Base-by-base conservation (phyloP, 192 early-diverging fungal species). In the Linnemannia schmuckeri region DNA sequence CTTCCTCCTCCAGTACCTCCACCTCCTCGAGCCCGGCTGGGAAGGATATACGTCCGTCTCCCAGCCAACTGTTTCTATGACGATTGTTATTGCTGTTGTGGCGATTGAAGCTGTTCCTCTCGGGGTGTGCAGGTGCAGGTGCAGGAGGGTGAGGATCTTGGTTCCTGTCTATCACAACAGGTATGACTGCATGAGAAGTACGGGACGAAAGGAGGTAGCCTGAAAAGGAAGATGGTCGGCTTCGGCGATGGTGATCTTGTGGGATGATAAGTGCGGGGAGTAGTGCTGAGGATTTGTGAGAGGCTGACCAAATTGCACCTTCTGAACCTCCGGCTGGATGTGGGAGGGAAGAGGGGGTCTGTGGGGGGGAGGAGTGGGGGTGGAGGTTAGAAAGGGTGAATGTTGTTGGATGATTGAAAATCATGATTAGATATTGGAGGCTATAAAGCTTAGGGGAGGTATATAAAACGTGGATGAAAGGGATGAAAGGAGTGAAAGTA, bases 381-480 rank as follows among this genome's bases (percentile, higher is more conserved):
- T 70, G 33, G 49, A 73, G 72, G 61, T 70, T 81, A 38, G 80
- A 61, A 44, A 38, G 75, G 15, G 71, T 46, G 35, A 55, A 87
- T 5, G 85, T 76, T 49, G 75, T 78, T 17, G 85, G 76, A 41
- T 87, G 85, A 37, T 77, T 81, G 79, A 75, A 87, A 33, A 87
- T 70, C 85, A 87, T 87, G 72, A 5, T 73, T 18, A n/a, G 35
- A 54, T n/a, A 20, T 24, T 17, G 2, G 52, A 13, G 24, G 33
- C 30, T 27, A 40, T 66, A 24, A 61, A 47, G 40, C 6, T 13
- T 10, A 78, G n/a, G 27, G 33, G 18, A 13, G 37, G 22, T 33
- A 35, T 27, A 30, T 40, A 68, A 55, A 78, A 15, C 47, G 76
- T 20, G 76, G 17, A 40, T 40, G 41, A 69, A 44, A 66, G 10